Evolutionary conservation across 1,284 basidiomycete genomes (phyloP).

Genomic region (Marasmius fiardii): DNA sequence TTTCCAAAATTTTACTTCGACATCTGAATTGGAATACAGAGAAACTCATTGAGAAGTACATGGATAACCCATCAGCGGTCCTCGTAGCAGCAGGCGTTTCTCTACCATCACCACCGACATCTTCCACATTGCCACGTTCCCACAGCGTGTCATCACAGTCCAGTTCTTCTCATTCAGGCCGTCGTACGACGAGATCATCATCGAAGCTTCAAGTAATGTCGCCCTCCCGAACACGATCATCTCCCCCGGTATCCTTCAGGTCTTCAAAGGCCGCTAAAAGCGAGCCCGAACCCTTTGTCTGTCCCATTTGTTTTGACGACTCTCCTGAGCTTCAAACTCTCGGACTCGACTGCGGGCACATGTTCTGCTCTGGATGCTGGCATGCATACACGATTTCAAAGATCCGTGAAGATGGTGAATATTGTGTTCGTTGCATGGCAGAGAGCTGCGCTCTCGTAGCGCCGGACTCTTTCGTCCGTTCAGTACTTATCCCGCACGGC

Average conservation of each 20-base stretch:
- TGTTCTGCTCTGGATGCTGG: constrained; percentile 90
- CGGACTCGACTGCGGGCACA: constrained; percentile 75
- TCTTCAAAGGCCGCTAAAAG: constrained; percentile 23
- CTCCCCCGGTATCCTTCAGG: constrained; percentile 26
- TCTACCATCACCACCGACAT: constrained; percentile 33
- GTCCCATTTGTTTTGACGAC: constrained; percentile 91
- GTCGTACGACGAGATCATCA: constrained; percentile 39
- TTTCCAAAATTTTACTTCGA: constrained; percentile 80
- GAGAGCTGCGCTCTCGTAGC: constrained; percentile 82
- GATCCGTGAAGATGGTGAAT: constrained; percentile 89
- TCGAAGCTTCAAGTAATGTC: constrained; percentile 29
- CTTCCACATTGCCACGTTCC: constrained; percentile 24
- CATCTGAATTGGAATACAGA: constrained; percentile 96
- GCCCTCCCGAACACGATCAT: constrained; percentile 28
- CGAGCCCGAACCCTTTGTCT: constrained; percentile 60
- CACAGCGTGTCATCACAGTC: constrained; percentile 21
- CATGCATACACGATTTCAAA: constrained; percentile 81
- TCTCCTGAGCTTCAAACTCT: constrained; percentile 54
- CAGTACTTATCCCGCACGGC: constrained; percentile 27
- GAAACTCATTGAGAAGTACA: constrained; percentile 91
- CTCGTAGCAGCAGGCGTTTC: constrained; percentile 67
- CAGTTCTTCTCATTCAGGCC: constrained; percentile 22
- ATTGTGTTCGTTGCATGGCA: constrained; percentile 90
- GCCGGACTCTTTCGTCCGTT: constrained; percentile 58
- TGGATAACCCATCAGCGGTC: constrained; percentile 79